These are phyloP conservation scores for Candida labiduridarum DNA, from an alignment of 1,139 yeast genomes.

Conservation along the genomic window DNA sequence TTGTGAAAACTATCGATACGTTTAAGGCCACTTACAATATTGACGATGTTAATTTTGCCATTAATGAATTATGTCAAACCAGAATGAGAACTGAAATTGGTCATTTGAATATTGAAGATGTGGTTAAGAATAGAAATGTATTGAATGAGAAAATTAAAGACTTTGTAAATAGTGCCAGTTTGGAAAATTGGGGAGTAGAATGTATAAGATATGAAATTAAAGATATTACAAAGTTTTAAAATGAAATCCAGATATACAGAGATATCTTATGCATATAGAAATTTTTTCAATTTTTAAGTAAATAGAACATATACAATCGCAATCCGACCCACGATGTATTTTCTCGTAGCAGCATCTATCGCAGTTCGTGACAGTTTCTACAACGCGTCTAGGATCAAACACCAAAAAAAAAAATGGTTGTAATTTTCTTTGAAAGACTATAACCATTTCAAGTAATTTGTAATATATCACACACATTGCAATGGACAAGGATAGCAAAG, in stretches of 20 bases:
- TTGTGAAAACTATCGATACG: constrained; percentile 76
- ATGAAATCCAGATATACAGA: neutral
- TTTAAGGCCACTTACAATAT: constrained; percentile 88
- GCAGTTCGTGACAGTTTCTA: too few species aligned
- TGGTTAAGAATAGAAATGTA: constrained; percentile 71
- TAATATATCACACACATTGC: neutral
- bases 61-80: constrained; percentile 84
- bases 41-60: constrained; percentile 85
- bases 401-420: too few species aligned
- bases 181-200: constrained; percentile 79
- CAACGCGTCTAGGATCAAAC: neutral
- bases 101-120: constrained; percentile 75
- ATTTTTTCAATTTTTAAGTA: neutral
- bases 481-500: constrained; percentile 14
- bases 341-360: too few species aligned
- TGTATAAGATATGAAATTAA: constrained; percentile 86
- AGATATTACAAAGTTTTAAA: constrained; percentile 47
- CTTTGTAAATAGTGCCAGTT: constrained; percentile 84
- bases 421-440: neutral
- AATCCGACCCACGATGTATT: too few species aligned
- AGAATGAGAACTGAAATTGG: constrained; percentile 92
- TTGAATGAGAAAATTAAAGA: constrained; percentile 72
- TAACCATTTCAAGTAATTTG: neutral
- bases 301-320: neutral
- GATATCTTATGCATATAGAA: neutral